These are phyloP conservation scores for Colletotrichum falcatum DNA, from an alignment of 2,329 filamentous ascomycete species.

Conservation along the genomic window DNA sequence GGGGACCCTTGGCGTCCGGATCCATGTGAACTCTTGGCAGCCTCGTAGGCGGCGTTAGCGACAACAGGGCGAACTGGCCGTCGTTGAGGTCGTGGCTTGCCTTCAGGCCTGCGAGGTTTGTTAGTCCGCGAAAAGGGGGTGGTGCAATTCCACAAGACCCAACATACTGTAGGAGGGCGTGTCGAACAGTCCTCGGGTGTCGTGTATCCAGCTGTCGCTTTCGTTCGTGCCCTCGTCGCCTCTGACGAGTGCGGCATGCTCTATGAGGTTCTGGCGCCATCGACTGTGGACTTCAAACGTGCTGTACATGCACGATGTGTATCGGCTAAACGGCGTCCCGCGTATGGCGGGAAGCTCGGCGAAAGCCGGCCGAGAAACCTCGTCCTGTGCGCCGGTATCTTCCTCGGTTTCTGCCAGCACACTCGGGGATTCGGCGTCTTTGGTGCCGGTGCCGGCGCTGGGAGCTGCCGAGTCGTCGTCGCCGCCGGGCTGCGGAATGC, in stretches of 20 bases:
- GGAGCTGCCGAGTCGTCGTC: not conserved
- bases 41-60: not conserved
- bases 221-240: not conserved
- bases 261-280: not conserved
- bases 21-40: not conserved
- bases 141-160: no score
- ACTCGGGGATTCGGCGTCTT: not conserved
- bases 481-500: not conserved
- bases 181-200: not conserved
- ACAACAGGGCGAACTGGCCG: not conserved
- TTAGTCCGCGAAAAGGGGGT: not conserved
- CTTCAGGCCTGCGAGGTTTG: not conserved
- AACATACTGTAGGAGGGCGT: not conserved
- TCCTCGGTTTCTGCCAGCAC: not conserved
- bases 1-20: not conserved
- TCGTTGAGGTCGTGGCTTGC: not conserved
- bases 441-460: no score
- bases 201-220: not conserved
- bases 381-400: not conserved
- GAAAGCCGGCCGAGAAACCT: not conserved
- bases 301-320: not conserved
- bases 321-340: not conserved
- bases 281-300: not conserved
- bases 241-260: not conserved
- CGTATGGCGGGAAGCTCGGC: not conserved